These are phyloP conservation scores for Xylariales sp. DNA, from an alignment of 2,329 filamentous ascomycete species.

Conservation along the genomic window DNA sequence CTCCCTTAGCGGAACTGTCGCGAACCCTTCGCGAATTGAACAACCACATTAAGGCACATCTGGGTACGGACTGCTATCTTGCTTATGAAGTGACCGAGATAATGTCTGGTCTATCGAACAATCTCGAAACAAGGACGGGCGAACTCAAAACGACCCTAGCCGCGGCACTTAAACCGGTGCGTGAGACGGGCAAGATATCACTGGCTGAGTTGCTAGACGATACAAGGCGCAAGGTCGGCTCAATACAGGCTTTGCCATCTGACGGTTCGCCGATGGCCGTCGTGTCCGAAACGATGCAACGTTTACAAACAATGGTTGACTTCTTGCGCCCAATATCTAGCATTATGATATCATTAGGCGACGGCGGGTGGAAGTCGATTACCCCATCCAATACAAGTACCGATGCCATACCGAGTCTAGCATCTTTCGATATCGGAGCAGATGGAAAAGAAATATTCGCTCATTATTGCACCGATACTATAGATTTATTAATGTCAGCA, in stretches of 20 bases:
- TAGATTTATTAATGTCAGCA: slow-evolving; percentile 80
- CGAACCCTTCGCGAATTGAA: slow-evolving; percentile 91
- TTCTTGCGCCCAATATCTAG: slow-evolving; percentile 88
- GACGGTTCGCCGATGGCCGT: slow-evolving; percentile 84
- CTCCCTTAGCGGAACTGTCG: slow-evolving; percentile 82
- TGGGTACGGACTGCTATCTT: slow-evolving; percentile 92
- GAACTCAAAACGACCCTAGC: slow-evolving; percentile 86
- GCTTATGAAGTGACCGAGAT: slow-evolving; percentile 96
- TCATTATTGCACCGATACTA: slow-evolving; percentile 89
- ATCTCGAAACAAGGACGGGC: slow-evolving; percentile 83
- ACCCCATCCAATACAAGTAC: slow-evolving; percentile 64
- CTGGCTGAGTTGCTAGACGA: slow-evolving; percentile 87
- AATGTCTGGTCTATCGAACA: slow-evolving; percentile 80
- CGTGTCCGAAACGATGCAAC: slow-evolving; percentile 85
- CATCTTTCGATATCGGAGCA: slow-evolving; percentile 86
- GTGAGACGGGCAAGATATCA: slow-evolving; percentile 90
- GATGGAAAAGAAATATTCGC: slow-evolving; percentile 90
- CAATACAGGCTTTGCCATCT: slow-evolving; percentile 74
- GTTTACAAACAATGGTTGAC: slow-evolving; percentile 85
- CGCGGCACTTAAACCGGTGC: slow-evolving; percentile 86
- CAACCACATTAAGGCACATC: slow-evolving; percentile 84
- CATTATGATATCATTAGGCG: slow-evolving; percentile 90
- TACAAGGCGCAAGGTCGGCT: slow-evolving; percentile 75
- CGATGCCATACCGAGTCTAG: slow-evolving; percentile 75
- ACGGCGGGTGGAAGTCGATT: slow-evolving; percentile 84